Conservation (phyloP, 2,329 filamentous ascomycete genomes). For the Aspergillus tanneri region DNA sequence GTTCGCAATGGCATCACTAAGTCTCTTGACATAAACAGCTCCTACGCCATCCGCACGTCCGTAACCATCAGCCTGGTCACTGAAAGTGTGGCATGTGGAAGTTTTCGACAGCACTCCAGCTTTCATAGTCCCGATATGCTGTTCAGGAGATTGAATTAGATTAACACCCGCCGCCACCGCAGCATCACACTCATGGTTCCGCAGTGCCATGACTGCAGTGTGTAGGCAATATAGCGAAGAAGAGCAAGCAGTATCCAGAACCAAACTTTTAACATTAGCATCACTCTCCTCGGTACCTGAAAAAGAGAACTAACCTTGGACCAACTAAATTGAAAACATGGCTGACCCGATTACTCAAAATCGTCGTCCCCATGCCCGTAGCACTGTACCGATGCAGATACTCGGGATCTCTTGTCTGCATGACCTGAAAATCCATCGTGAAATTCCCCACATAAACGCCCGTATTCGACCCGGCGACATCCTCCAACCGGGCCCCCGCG, state of each 20-base stretch:
- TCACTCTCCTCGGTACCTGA: no score
- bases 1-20: constrained; percentile 5
- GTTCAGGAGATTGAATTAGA: constrained; percentile 19
- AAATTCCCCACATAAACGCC: constrained; percentile 22
- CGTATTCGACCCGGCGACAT: constrained; percentile 16
- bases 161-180: constrained; percentile 27
- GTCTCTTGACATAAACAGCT: constrained; percentile 5
- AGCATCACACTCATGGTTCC: constrained; percentile 17
- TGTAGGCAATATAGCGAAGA: constrained; percentile 41
- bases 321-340: constrained; percentile 41
- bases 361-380: constrained; percentile 12
- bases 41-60: constrained; percentile 8
- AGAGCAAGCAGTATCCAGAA: constrained; percentile 40
- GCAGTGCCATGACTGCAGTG: constrained; percentile 31
- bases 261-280: background rate
- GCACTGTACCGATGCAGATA: constrained; percentile 9
- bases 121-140: constrained; percentile 27
- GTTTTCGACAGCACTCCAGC: constrained; percentile 35
- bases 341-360: constrained; percentile 27
- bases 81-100: constrained; percentile 18
- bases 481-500: constrained; percentile 18
- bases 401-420: constrained; percentile 18
- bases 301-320: constrained; percentile 16
- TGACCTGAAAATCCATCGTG: constrained; percentile 18
- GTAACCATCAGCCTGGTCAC: constrained; percentile 10